Percentiles rank a stretch among this genome's conserved stretches.
These are phyloP conservation scores for Ceratocystis huliohia DNA, from an alignment of 2,329 filamentous ascomycete genomes.

Conservation along the genomic window DNA sequence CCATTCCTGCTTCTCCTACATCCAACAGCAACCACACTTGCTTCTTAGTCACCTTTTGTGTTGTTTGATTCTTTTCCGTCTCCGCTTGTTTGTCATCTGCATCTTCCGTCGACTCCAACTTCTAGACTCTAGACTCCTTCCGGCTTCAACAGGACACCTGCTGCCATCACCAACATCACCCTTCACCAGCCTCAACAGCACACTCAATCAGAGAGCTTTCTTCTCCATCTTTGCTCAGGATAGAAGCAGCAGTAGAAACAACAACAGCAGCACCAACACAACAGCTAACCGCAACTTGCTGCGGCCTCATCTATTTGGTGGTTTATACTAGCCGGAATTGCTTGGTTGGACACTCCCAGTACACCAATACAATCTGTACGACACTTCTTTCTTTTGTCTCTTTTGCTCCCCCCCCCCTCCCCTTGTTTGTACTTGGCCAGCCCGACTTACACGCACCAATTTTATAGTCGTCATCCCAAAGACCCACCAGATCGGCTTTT, in stretches of 20 bases:
- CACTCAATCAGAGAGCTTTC: not conserved
- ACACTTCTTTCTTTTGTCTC: not conserved
- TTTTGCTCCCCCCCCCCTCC: not conserved
- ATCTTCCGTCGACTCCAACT: not conserved
- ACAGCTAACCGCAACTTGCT: too few species aligned
- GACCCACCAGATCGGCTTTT: not conserved
- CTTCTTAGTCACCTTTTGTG: not conserved
- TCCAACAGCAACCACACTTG: not conserved
- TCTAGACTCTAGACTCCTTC: not conserved
- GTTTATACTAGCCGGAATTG: too few species aligned
- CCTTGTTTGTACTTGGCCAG: not conserved
- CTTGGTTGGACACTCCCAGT: too few species aligned
- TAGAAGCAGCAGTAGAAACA: not conserved
- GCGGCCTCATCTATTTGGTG: too few species aligned
- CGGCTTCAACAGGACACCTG: not conserved
- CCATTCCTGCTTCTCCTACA: slow-evolving; percentile 25
- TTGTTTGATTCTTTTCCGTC: not conserved
- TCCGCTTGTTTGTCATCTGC: not conserved
- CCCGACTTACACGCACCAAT: not conserved
- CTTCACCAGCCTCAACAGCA: not conserved
- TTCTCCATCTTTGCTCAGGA: not conserved
- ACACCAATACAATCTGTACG: not conserved
- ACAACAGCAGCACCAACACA: too few species aligned
- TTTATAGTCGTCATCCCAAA: not conserved
- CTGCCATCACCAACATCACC: not conserved